Evolutionary conservation across 2,329 filamentous ascomycete genomes (phyloP).

Genomic region (Emydomyces testavorans): DNA sequence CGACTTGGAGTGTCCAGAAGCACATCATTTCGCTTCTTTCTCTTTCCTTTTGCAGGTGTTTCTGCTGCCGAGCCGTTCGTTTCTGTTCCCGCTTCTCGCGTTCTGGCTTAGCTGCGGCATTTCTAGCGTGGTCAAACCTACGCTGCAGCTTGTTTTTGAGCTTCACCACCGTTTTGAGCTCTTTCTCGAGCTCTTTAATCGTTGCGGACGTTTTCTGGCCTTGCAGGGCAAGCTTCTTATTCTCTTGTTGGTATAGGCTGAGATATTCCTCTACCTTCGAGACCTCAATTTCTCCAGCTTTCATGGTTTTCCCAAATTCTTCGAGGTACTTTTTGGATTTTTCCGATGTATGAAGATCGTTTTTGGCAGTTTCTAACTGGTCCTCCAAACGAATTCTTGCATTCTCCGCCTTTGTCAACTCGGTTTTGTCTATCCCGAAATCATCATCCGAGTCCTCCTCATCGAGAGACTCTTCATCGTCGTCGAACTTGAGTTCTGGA

Average conservation of each 20-base stretch:
- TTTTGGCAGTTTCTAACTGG: slow-evolving; percentile 24
- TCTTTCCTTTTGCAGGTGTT: slow-evolving; percentile 24
- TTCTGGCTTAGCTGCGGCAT: slow-evolving; percentile 20
- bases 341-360: slow-evolving; percentile 19
- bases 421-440: slow-evolving; percentile 16
- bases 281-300: slow-evolving; percentile 23
- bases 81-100: slow-evolving; percentile 22
- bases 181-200: slow-evolving; percentile 21
- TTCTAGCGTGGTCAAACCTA: slow-evolving; percentile 15
- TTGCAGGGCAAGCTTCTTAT: slow-evolving; percentile 20
- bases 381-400: slow-evolving; percentile 26
- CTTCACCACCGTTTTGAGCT: slow-evolving; percentile 21
- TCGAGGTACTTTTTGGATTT: slow-evolving; percentile 26
- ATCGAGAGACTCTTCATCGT: slow-evolving; percentile 25
- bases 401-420: slow-evolving; percentile 19
- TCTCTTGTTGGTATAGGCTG: slow-evolving; percentile 25
- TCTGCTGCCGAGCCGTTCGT: slow-evolving; percentile 21
- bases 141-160: slow-evolving; percentile 18
- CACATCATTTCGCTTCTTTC: slow-evolving; percentile 24
- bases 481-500: slow-evolving; percentile 26
- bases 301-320: slow-evolving; percentile 25
- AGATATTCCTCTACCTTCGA: slow-evolving; percentile 28
- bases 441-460: slow-evolving; percentile 20
- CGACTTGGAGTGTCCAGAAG: slow-evolving; percentile 31
- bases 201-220: slow-evolving; percentile 20